Base-by-base conservation (phyloP, 2,329 filamentous ascomycete genomes). In the Colletotrichum abscissum region DNA sequence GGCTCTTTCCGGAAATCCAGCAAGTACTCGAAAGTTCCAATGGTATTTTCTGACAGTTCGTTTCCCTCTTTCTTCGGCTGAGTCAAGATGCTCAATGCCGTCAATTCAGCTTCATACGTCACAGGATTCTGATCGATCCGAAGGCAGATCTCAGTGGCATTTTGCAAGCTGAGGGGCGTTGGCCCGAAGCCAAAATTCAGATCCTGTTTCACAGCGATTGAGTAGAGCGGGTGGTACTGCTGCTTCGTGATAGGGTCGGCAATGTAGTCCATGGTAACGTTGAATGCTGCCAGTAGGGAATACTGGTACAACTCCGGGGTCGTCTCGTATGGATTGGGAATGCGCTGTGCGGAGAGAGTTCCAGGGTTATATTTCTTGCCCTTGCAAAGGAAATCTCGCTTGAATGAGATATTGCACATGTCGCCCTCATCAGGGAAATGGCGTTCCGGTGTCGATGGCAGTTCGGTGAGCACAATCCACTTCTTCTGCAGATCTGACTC, bases 31-130 rank as follows among this genome's bases (percentile, higher is more conserved):
- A 72, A 72, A 1, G 68, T 60, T 16, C 30, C 49, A 4, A 26
- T 5, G 14, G 62, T 64, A 6, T 59, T 63, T 49, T 59, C 55
- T 16, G 49, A 52, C 5, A 63, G 30, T 8, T 24, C 46, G 8
- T 38, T 55, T 26, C 55, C 30, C 4, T 72, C 52, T 26, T 54
- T 52, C n/a, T 63, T 67, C 26, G 56, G 68, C 4, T 67, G 28
- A 24, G 63, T 74, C 14, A 74, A 64, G 11, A 49, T 30, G n/a
- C 52, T 38, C 19, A 74, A 46, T 1, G 72, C 72, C 33, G 26
- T 55, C 57, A 74, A 22, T 16, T 74, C 72, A 42, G 62, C 30
- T 11, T 74, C 69, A n/a, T 74, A 70, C 4, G 72, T 74, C 2
- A 63, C 52, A 16, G 64, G 22, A 8, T 67, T 70, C 9, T 52